Percentiles rank a stretch among this genome's conserved stretches.
phyloP scores from a whole-genome alignment of 371 early-diverging fungal genomes.

The Nematocida parisii region DNA sequence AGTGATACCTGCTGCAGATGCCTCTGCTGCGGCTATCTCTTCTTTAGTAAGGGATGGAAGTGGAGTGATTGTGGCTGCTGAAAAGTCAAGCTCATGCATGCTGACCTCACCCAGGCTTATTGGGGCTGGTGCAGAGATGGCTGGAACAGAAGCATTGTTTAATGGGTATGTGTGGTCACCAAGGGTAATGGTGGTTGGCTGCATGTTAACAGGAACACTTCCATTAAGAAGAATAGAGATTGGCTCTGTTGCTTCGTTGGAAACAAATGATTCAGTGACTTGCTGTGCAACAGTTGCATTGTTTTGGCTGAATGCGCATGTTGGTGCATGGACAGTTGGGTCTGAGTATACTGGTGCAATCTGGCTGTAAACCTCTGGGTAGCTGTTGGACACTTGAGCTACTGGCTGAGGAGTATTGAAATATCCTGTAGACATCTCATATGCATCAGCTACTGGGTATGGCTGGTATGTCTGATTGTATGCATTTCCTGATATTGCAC shows the following conservation, averaged over 20 bases:
- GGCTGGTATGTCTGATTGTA: not conserved
- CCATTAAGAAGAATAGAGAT: slow-evolving; percentile 49
- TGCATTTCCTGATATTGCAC: not conserved
- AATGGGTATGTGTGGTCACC: slow-evolving; percentile 50
- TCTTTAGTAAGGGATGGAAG: slow-evolving; percentile 1
- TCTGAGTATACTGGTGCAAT: not conserved
- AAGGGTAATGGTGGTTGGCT: slow-evolving; percentile 39
- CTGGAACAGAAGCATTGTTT: not conserved
- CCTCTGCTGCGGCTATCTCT: slow-evolving; percentile 11
- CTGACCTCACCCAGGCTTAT: not conserved
- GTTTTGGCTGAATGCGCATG: not conserved
- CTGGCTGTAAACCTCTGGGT: not conserved
- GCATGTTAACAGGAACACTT: slow-evolving; percentile 45
- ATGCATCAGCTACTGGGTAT: slow-evolving; percentile 5
- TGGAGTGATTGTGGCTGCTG: not conserved
- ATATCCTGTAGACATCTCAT: slow-evolving; percentile 20
- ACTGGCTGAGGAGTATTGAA: not conserved
- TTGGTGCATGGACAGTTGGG: no score
- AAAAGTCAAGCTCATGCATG: not conserved
- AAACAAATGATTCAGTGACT: no score
- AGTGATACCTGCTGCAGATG: slow-evolving; percentile 25
- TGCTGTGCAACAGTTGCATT: not conserved
- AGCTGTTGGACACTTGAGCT: not conserved
- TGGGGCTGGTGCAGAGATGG: not conserved
- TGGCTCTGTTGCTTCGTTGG: slow-evolving; percentile 1